Evolutionary conservation across 139 green algal genomes (phyloP).

Genomic region (Ulvella scutata): DNA sequence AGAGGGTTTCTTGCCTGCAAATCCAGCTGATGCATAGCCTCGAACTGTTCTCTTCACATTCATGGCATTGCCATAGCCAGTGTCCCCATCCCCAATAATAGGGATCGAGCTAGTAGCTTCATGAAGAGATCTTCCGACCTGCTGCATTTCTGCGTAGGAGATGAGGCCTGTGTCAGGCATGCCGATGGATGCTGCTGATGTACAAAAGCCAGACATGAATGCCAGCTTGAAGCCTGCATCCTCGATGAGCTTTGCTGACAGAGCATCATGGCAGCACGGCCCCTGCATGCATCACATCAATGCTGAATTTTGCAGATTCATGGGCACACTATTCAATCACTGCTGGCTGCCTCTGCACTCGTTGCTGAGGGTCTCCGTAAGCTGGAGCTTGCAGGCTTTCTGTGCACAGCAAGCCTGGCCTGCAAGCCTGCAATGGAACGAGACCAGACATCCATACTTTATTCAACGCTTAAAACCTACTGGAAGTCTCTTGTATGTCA

Average conservation of each 20-base stretch:
- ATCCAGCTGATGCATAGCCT: conserved; percentile 63
- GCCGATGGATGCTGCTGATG: conserved; percentile 45
- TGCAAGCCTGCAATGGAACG: too few species aligned
- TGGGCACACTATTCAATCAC: too few species aligned
- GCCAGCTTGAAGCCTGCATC: conserved; percentile 55
- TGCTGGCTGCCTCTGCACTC: too few species aligned
- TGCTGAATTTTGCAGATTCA: too few species aligned
- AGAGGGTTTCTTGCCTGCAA: conserved; percentile 18
- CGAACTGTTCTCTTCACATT: conserved; percentile 87
- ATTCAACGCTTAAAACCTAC: too few species aligned
- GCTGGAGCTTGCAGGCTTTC: too few species aligned
- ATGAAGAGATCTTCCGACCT: conserved; percentile 42
- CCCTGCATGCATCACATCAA: conserved; percentile 25
- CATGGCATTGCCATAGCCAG: conserved; percentile 87
- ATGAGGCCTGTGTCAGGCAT: conserved; percentile 73
- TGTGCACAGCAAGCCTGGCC: too few species aligned
- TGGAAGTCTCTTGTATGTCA: too few species aligned
- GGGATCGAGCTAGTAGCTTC: conserved; percentile 60
- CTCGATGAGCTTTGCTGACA: conserved; percentile 68
- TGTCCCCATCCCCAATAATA: conserved; percentile 94
- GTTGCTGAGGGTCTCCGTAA: too few species aligned
- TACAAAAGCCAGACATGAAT: conserved; percentile 84
- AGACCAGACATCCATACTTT: too few species aligned
- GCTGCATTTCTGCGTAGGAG: conserved; percentile 70
- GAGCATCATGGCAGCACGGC: conserved; percentile 64